Conservation (phyloP, 2,329 filamentous ascomycete species). For the Elsinoe necatrix region DNA sequence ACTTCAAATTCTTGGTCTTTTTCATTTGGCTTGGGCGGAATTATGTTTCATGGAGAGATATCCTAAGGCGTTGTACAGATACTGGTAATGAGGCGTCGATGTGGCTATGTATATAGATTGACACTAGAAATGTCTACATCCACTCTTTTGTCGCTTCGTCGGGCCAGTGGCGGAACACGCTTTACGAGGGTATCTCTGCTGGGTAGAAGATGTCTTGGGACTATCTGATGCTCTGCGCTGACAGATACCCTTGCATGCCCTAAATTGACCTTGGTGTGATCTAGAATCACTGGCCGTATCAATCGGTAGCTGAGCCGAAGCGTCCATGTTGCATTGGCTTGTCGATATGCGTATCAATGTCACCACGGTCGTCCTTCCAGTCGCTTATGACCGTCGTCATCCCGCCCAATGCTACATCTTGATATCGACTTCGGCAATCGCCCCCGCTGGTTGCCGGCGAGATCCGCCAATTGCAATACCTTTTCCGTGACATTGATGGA, state of each 20-base stretch:
- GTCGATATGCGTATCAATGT: background rate
- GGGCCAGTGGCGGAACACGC: too few species aligned
- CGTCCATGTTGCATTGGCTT: background rate
- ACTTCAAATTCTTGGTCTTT: background rate
- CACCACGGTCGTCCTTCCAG: background rate
- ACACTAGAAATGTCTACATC: background rate
- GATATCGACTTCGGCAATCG: background rate
- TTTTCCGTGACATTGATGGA: background rate
- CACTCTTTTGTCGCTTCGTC: background rate
- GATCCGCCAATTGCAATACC: too few species aligned
- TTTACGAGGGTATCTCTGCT: background rate
- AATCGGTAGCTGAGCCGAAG: background rate
- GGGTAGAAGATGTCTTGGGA: background rate
- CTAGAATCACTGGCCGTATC: background rate
- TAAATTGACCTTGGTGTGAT: background rate
- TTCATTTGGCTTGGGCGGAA: background rate
- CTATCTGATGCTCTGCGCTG: background rate
- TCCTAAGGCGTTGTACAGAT: background rate
- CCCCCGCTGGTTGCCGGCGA: too few species aligned
- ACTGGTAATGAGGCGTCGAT: constrained; percentile 2
- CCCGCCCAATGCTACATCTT: background rate
- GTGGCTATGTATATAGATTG: background rate
- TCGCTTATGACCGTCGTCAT: background rate
- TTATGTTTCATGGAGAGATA: background rate
- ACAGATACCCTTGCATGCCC: background rate